Base-by-base conservation (phyloP, 2,329 filamentous ascomycete genomes). In the Fusarium sp. region DNA sequence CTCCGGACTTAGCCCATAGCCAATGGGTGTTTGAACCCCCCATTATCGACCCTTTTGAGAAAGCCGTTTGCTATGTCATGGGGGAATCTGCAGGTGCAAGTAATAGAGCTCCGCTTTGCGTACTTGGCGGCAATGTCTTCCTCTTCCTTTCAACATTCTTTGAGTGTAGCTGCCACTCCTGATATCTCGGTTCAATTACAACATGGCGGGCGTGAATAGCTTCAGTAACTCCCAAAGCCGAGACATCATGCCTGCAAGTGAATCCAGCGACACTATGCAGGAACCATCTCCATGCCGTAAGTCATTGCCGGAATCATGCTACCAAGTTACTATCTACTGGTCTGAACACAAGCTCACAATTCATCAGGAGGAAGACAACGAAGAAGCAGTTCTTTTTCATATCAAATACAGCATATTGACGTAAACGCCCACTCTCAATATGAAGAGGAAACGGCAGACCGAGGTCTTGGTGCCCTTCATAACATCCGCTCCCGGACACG, bases 391-490 rank as follows among this genome's bases (percentile, higher is more conserved):
- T 73, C 73, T 43, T 55, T 67, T 27, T 59, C 71, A 38, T 74
- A 77, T 44, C 64, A 65, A 30, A 75, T 77, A 49, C 59, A 73
- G 27, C 72, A 62, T 25, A 48, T 78, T 11, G 75, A 83, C 44
- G 78, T 78, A 57, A 83, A 86, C 69, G 81, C 82, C 15, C 76
- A 77, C 44, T 70, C 74, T 20, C 77, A 79, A 22, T 84, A 84
- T 66, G 77, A 80, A 44, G 78, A 82, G 30, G 84, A 86, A 69
- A 72, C 78, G 18, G 80, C 77, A 30, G 81, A 83, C 46, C 58
- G 78, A 60, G 71, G 77, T 53, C 62, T 80, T 55, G 76, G 76
- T 15, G 71, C 78, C 51, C 65, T 82, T 64, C 73, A 80, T 58
- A 70, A 78, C 61, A 78, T 80, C 32, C 76, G 75, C 34, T 80